Percentiles rank a stretch among this genome's conserved stretches.
These are phyloP conservation scores for Caryopteris hybrid DNA, from an alignment of 305 asterid species.

Conservation along the genomic window DNA sequence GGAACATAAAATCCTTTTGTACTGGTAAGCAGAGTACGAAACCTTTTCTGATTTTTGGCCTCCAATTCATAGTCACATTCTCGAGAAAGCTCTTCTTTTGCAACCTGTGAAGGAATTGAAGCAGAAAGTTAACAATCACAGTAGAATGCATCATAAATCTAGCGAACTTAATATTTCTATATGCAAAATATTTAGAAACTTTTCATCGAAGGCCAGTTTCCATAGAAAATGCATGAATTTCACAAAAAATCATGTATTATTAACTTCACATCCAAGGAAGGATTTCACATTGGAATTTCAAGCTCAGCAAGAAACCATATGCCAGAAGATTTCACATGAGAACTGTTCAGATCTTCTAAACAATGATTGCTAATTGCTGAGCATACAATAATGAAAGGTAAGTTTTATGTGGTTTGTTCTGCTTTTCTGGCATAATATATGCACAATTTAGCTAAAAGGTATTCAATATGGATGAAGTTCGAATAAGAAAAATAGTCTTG, in stretches of 20 bases:
- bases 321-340: neutral
- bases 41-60: slow-evolving; percentile 76
- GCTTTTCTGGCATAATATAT: neutral
- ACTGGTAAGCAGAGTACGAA: slow-evolving; percentile 50
- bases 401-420: neutral
- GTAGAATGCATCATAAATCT: slow-evolving; percentile 7
- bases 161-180: neutral
- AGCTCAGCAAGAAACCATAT: neutral
- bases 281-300: neutral
- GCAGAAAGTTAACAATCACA: slow-evolving; percentile 11
- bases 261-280: neutral
- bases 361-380: neutral
- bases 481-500: neutral
- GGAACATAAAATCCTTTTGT: slow-evolving; percentile 79
- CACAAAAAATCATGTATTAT: neutral
- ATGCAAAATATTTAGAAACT: slow-evolving; percentile 2
- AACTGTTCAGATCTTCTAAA: neutral
- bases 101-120: slow-evolving; percentile 54
- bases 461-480: too few relatives aligned
- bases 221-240: neutral
- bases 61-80: slow-evolving; percentile 91
- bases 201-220: slow-evolving; percentile 4
- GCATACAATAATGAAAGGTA: neutral
- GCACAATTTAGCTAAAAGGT: neutral
- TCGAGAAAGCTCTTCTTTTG: slow-evolving; percentile 91